Conservation (phyloP, 371 early-diverging fungal genomes). For the Lichtheimia corymbifera region DNA sequence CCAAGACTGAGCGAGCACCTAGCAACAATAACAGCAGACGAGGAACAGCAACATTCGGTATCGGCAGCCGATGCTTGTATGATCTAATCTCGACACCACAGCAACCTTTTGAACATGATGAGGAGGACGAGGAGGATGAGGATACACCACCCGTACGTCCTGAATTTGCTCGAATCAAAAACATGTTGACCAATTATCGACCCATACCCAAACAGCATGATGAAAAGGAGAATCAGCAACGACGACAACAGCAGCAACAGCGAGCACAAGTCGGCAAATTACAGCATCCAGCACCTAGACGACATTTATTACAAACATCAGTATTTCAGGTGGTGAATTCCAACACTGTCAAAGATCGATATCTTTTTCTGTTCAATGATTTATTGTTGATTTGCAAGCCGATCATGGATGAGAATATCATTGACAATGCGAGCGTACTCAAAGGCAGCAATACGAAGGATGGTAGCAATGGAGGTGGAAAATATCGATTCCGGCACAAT, state of each 20-base stretch:
- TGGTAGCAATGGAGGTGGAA: neutral
- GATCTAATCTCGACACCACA: no score
- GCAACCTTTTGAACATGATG: no score
- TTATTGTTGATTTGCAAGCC: constrained; percentile 76
- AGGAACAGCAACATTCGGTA: no score
- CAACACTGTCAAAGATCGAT: constrained; percentile 72
- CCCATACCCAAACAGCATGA: neutral
- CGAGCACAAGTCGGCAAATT: neutral
- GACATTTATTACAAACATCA: constrained; percentile 74
- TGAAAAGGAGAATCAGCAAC: neutral
- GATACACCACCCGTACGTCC: constrained; percentile 2
- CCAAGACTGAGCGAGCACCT: no score
- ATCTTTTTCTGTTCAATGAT: constrained; percentile 82
- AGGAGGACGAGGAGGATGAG: neutral
- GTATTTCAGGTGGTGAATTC: constrained; percentile 76
- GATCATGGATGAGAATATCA: constrained; percentile 51
- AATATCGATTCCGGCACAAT: constrained; percentile 44
- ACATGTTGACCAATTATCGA: constrained; percentile 7
- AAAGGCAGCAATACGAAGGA: constrained; percentile 12
- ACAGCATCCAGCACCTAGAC: constrained; percentile 45
- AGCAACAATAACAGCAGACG: no score
- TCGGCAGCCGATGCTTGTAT: no score
- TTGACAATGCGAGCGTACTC: constrained; percentile 23
- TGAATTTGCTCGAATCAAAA: neutral
- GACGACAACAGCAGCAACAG: neutral